phyloP scores from a whole-genome alignment of 805 yeast species.

The Geotrichum ghanense region DNA sequence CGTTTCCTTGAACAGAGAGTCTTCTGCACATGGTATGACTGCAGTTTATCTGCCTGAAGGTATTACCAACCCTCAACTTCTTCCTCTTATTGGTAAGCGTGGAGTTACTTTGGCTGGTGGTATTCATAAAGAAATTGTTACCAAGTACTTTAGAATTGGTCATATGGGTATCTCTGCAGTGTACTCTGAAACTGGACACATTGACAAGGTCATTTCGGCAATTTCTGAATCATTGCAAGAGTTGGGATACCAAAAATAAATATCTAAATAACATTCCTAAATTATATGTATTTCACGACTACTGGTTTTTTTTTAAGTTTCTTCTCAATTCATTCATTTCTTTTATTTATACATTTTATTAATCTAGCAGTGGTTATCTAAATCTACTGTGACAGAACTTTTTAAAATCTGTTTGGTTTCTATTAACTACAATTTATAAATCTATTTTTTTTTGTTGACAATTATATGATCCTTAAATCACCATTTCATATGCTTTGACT shows the following conservation, averaged over 20 bases:
- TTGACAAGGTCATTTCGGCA: slow-evolving; percentile 37
- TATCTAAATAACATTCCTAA: no score
- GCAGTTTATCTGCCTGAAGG: slow-evolving; percentile 77
- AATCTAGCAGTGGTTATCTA: no score
- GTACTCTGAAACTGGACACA: slow-evolving; percentile 42
- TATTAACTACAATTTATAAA: no score
- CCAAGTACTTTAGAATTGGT: slow-evolving; percentile 85
- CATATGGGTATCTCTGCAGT: slow-evolving; percentile 86
- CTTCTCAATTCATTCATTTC: no score
- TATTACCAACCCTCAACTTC: slow-evolving; percentile 54
- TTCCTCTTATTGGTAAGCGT: slow-evolving; percentile 42
- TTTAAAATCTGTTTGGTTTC: no score
- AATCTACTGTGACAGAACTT: no score
- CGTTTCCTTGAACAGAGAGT: slow-evolving; percentile 45
- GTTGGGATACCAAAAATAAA: neutral
- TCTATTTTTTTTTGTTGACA: no score
- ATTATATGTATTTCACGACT: no score
- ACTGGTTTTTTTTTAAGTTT: no score
- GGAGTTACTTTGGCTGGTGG: slow-evolving; percentile 85
- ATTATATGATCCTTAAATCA: no score
- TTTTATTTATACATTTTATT: no score
- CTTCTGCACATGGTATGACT: slow-evolving; percentile 77
- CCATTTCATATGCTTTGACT: no score
- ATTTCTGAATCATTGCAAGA: slow-evolving; percentile 26
- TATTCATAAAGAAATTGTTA: slow-evolving; percentile 66